Conservation (phyloP, 192 early-diverging fungal genomes). For the Coemansia reversa region DNA sequence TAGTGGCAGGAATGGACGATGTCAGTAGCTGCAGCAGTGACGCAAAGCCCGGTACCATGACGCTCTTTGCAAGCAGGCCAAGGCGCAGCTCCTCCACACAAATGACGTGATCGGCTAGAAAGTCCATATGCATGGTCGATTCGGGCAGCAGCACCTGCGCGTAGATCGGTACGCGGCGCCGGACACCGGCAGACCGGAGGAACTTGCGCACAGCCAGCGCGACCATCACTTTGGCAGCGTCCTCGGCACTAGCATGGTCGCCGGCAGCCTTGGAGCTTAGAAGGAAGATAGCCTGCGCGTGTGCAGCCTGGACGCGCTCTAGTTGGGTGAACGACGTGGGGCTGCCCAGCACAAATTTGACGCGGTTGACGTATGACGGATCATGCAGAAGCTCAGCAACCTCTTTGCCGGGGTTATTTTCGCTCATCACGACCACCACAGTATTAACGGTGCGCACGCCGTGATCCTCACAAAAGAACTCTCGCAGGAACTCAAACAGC, state of each 20-base stretch:
- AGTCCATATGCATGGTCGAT: slow-evolving; percentile 69
- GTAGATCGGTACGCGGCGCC: slow-evolving; percentile 45
- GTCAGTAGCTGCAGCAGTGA: slow-evolving; percentile 67
- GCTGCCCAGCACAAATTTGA: slow-evolving; percentile 69
- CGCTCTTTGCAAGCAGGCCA: slow-evolving; percentile 68
- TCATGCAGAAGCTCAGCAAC: slow-evolving; percentile 60
- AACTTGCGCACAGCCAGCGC: slow-evolving; percentile 72
- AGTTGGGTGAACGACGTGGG: slow-evolving; percentile 61
- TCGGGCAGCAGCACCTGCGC: slow-evolving; percentile 70
- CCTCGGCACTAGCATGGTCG: slow-evolving; percentile 56
- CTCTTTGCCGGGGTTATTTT: slow-evolving; percentile 58
- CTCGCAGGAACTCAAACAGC: slow-evolving; percentile 69
- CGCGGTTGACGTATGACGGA: slow-evolving; percentile 66
- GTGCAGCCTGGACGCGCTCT: slow-evolving; percentile 51
- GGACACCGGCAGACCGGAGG: slow-evolving; percentile 30
- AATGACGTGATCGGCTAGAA: slow-evolving; percentile 66
- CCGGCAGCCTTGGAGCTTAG: slow-evolving; percentile 58
- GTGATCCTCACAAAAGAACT: slow-evolving; percentile 80
- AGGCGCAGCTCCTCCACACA: slow-evolving; percentile 74
- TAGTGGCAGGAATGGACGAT: slow-evolving; percentile 61
- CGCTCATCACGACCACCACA: slow-evolving; percentile 66
- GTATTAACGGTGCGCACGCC: slow-evolving; percentile 66
- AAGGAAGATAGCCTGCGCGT: slow-evolving; percentile 64
- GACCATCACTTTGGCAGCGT: slow-evolving; percentile 70
- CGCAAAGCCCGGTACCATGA: slow-evolving; percentile 69